These are phyloP conservation scores for Lyophyllum decastes DNA, from an alignment of 768 basidiomycete genomes.

Conservation along the genomic window DNA sequence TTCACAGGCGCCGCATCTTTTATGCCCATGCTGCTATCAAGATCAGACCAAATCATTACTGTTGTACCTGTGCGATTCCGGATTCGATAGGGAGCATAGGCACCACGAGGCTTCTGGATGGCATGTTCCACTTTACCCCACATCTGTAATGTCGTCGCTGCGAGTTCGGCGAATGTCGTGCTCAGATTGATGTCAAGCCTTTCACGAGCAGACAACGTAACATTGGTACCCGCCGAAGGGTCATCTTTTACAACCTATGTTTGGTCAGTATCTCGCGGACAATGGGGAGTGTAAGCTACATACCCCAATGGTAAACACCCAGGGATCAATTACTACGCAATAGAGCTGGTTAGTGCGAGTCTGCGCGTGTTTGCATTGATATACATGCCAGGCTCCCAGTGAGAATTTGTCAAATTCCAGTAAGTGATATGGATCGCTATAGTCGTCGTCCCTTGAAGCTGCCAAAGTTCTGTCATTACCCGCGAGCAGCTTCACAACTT, in stretches of 20 bases:
- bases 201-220: constrained; percentile 73
- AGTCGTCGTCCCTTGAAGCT: constrained; percentile 86
- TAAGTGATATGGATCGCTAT: constrained; percentile 86
- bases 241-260: constrained; percentile 56
- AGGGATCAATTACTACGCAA: constrained; percentile 88
- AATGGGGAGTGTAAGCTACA: background rate
- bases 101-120: constrained; percentile 78
- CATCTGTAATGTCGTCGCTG: constrained; percentile 68
- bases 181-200: constrained; percentile 91
- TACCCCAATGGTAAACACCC: constrained; percentile 82
- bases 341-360: constrained; percentile 2
- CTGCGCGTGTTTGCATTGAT: background rate
- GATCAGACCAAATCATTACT: constrained; percentile 84
- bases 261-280: background rate
- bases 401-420: constrained; percentile 96
- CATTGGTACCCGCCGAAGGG: constrained; percentile 49
- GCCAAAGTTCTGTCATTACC: background rate
- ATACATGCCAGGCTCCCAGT: constrained; percentile 90
- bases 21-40: constrained; percentile 50
- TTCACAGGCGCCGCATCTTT: constrained; percentile 55
- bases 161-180: constrained; percentile 86
- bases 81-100: constrained; percentile 92
- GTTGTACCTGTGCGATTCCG: constrained; percentile 89
- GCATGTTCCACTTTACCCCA: constrained; percentile 72
- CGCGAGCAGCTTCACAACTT: background rate